Evolutionary conservation across 192 early-diverging fungal genomes (phyloP).

Genomic region (Coemansia sp.): DNA sequence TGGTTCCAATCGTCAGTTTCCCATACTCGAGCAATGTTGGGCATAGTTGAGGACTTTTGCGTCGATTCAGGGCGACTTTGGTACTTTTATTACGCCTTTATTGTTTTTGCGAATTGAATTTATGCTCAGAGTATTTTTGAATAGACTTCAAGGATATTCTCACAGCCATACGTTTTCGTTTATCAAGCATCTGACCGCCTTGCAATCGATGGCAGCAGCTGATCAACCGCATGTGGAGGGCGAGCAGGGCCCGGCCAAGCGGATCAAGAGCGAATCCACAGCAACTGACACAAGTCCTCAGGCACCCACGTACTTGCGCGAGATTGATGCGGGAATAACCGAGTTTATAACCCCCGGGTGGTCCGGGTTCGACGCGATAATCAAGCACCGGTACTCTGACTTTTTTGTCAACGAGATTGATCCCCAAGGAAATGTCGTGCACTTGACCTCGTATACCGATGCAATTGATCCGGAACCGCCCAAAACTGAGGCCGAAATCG

Average conservation of each 20-base stretch:
- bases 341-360: slow-evolving; percentile 47
- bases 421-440: slow-evolving; percentile 65
- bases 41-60: too few relatives aligned
- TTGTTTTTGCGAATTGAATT: background rate
- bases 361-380: slow-evolving; percentile 45
- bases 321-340: slow-evolving; percentile 69
- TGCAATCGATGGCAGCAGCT: background rate
- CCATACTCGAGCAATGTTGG: too few relatives aligned
- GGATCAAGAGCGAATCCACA: slow-evolving; percentile 13
- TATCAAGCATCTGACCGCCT: background rate
- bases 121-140: background rate
- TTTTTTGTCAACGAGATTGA: slow-evolving; percentile 95
- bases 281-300: background rate
- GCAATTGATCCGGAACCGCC: slow-evolving; percentile 34
- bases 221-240: background rate
- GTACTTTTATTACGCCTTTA: too few relatives aligned
- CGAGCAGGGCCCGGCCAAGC: slow-evolving; percentile 25
- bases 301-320: slow-evolving; percentile 35
- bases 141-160: background rate
- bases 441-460: slow-evolving; percentile 56
- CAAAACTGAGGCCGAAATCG: slow-evolving; percentile 27
- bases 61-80: too few relatives aligned
- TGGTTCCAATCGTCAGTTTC: too few relatives aligned
- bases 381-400: slow-evolving; percentile 73
- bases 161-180: background rate